These are phyloP conservation scores for Eudorina sp. DNA, from an alignment of 139 green algal genomes.

Conservation along the genomic window DNA sequence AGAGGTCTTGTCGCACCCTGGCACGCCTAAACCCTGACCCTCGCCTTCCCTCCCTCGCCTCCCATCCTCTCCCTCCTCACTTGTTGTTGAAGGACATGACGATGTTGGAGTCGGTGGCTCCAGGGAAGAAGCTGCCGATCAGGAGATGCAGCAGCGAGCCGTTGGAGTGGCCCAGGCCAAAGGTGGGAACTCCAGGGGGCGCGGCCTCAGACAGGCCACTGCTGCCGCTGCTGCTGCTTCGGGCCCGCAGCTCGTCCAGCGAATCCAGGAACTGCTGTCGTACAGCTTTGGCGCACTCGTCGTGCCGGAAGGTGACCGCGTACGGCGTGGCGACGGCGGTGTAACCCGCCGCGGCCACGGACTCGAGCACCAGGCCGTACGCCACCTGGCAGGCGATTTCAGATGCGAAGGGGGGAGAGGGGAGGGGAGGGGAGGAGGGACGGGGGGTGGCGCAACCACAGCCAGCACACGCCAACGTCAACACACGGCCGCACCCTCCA, in stretches of 20 bases:
- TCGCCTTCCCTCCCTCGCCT: too few species aligned
- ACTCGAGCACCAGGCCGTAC: conserved; percentile 61
- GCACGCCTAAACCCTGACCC: too few species aligned
- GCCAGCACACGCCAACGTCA: too few species aligned
- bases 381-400: conserved; percentile 30
- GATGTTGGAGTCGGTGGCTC: conserved; percentile 57
- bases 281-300: conserved; percentile 52
- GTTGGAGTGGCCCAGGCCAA: conserved; percentile 78
- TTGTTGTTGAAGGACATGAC: conserved; percentile 84
- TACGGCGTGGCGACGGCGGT: conserved; percentile 79
- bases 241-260: conserved; percentile 48
- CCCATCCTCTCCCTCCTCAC: too few species aligned
- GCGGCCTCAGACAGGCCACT: conserved; percentile 30
- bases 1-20: too few species aligned
- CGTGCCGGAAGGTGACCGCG: conserved; percentile 66
- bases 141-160: conserved; percentile 79
- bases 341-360: conserved; percentile 68
- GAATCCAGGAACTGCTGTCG: conserved; percentile 50
- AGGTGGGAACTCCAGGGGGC: conserved; percentile 42
- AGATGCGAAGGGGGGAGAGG: neutral
- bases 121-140: conserved; percentile 50
- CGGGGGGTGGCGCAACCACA: neutral
- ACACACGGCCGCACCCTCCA: too few species aligned
- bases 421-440: neutral
- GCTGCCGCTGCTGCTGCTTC: neutral